These are phyloP conservation scores for Fomitopsis pulvina DNA, from an alignment of 768 basidiomycete species.

Conservation along the genomic window DNA sequence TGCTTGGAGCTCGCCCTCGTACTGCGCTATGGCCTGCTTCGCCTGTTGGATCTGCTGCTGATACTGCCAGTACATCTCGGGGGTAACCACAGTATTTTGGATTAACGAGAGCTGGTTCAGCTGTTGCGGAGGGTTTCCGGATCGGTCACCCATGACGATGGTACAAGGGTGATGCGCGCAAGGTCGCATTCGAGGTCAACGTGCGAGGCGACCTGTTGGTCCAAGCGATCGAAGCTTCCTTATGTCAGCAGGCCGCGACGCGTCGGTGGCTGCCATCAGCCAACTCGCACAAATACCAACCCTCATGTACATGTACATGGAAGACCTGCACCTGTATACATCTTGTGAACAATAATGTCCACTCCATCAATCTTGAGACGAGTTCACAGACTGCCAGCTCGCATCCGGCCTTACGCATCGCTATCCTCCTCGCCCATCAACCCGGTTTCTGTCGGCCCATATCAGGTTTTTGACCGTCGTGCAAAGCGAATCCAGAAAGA, in stretches of 20 bases:
- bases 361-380: neutral
- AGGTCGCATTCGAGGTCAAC: too few relatives aligned
- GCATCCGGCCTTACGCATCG: conserved; percentile 39
- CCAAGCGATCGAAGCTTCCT: neutral
- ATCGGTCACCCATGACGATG: conserved; percentile 14
- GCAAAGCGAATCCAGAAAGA: conserved; percentile 77
- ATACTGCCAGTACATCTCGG: conserved; percentile 27
- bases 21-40: conserved; percentile 26
- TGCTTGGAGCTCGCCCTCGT: conserved; percentile 35
- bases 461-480: conserved; percentile 81
- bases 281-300: too few relatives aligned
- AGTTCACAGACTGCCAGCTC: neutral
- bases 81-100: conserved; percentile 9
- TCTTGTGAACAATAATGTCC: neutral
- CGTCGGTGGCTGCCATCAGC: conserved; percentile 9
- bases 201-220: too few relatives aligned
- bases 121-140: neutral
- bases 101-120: conserved; percentile 1
- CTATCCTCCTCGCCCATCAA: conserved; percentile 39
- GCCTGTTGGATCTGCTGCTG: conserved; percentile 23
- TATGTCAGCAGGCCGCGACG: conserved; percentile 13
- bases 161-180: too few relatives aligned
- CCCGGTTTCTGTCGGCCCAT: conserved; percentile 50
- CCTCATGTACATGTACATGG: neutral
- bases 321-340: neutral